These are phyloP conservation scores for Fusarium chlamydosporum DNA, from an alignment of 2,329 filamentous ascomycete genomes.

Conservation along the genomic window DNA sequence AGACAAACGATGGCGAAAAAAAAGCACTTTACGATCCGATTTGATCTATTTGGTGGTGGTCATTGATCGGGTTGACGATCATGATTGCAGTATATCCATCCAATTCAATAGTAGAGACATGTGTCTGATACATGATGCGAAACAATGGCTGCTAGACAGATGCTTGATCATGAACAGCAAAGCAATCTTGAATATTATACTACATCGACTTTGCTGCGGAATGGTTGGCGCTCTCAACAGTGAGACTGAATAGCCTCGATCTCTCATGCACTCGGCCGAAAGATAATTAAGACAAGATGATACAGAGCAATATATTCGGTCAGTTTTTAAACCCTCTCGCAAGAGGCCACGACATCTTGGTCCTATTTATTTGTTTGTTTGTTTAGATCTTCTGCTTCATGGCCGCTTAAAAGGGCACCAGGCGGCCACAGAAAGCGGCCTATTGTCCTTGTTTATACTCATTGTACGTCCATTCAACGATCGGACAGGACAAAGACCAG, in stretches of 20 bases:
- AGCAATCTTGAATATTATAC: slow-evolving; percentile 27
- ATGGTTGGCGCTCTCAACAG: slow-evolving; percentile 15
- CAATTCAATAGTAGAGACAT: slow-evolving; percentile 27
- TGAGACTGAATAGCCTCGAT: slow-evolving; percentile 31
- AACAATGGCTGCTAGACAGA: slow-evolving; percentile 14
- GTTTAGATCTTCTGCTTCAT: slow-evolving; percentile 44
- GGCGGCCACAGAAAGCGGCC: slow-evolving; percentile 40
- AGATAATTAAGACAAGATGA: slow-evolving; percentile 5
- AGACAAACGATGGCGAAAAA: slow-evolving; percentile 19
- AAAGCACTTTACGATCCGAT: slow-evolving; percentile 17
- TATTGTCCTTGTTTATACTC: slow-evolving; percentile 39
- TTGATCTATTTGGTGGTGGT: background rate
- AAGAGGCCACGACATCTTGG: slow-evolving; percentile 35
- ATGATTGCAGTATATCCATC: slow-evolving; percentile 13
- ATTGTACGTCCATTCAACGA: slow-evolving; percentile 40
- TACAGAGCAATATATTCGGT: background rate
- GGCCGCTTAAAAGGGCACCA: slow-evolving; percentile 36
- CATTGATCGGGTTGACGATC: slow-evolving; percentile 13
- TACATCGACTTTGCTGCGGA: slow-evolving; percentile 18
- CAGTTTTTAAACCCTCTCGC: slow-evolving; percentile 2
- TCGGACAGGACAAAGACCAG: background rate
- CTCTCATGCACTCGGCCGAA: slow-evolving; percentile 23
- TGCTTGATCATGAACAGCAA: slow-evolving; percentile 1
- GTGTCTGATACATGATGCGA: slow-evolving; percentile 24
- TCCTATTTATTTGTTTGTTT: slow-evolving; percentile 41